Percentiles rank a stretch among this genome's conserved stretches.
These are phyloP conservation scores for Botryobasidium botryosum DNA, from an alignment of 768 basidiomycete genomes.

Conservation along the genomic window DNA sequence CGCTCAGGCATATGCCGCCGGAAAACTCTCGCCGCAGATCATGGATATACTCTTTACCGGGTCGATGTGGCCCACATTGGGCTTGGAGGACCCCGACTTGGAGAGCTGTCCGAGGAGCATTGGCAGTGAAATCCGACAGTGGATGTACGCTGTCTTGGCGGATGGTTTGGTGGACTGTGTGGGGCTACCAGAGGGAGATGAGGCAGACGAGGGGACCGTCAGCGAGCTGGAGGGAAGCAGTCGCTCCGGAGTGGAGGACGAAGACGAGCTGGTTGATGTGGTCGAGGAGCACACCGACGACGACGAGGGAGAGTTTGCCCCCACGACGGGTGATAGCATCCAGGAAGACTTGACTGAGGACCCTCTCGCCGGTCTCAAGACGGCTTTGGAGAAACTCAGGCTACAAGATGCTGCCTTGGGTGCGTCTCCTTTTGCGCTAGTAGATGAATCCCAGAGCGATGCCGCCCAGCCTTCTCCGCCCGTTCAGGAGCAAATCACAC, in stretches of 20 bases:
- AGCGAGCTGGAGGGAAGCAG: background rate
- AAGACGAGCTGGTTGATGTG: constrained; percentile 10
- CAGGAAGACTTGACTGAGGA: too few species aligned
- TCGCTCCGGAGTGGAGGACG: constrained; percentile 4
- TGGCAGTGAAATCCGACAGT: constrained; percentile 3
- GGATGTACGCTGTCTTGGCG: constrained; percentile 8
- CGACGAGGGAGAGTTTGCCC: constrained; percentile 6
- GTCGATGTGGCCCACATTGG: constrained; percentile 6
- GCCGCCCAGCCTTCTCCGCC: too few species aligned
- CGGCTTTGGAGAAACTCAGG: too few species aligned
- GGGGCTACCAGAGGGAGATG: constrained; percentile 5
- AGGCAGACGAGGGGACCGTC: background rate
- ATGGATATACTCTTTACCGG: constrained; percentile 8
- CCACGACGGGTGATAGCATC: too few species aligned
- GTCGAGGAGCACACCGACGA: constrained; percentile 9
- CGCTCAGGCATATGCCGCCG: constrained; percentile 5
- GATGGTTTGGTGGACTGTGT: constrained; percentile 7
- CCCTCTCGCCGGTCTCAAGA: too few species aligned
- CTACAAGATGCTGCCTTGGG: too few species aligned
- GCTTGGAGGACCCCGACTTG: constrained; percentile 10
- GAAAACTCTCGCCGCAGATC: constrained; percentile 5
- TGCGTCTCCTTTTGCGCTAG: too few species aligned
- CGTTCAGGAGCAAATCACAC: too few species aligned
- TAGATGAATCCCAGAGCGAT: too few species aligned
- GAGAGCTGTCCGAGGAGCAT: background rate